phyloP scores from a whole-genome alignment of 1,284 basidiomycete species.

The Xerocomus cyaneibrunnescens region DNA sequence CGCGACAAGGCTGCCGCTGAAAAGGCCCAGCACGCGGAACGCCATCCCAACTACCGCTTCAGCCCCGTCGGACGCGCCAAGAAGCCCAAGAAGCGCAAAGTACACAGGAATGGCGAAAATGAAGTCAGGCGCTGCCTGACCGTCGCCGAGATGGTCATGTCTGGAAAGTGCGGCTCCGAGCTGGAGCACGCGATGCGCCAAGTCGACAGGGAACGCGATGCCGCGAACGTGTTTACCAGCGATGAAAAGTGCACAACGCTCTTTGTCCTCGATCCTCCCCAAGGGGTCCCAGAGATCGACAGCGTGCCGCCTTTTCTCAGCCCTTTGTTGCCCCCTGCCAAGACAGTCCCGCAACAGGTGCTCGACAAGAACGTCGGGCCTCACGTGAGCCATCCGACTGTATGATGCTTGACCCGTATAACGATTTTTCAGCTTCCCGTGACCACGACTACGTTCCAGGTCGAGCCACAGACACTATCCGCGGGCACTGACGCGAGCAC shows the following conservation, averaged over 20 bases:
- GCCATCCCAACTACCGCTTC: conserved; percentile 59
- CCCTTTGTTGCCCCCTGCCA: conserved; percentile 37
- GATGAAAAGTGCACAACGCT: not conserved
- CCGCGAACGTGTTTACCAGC: not conserved
- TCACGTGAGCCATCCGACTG: conserved; percentile 15
- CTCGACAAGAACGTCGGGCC: not conserved
- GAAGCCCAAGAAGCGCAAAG: conserved; percentile 47
- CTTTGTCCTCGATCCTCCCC: not conserved
- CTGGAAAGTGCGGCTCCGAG: conserved; percentile 53
- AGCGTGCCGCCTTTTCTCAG: conserved; percentile 35
- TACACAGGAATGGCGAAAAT: conserved; percentile 48
- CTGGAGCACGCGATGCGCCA: conserved; percentile 47
- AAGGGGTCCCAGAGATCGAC: not conserved
- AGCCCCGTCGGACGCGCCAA: conserved; percentile 45
- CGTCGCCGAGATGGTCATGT: conserved; percentile 53
- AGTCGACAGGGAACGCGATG: conserved; percentile 25
- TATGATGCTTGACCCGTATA: not conserved
- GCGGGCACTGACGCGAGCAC: not conserved
- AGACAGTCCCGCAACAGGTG: not conserved
- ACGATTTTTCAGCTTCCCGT: conserved; percentile 8
- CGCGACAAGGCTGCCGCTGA: conserved; percentile 53
- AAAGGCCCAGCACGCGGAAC: conserved; percentile 54
- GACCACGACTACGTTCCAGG: not conserved
- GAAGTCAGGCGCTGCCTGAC: conserved; percentile 51
- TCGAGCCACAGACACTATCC: not conserved